Conservation (phyloP, 2,329 filamentous ascomycete genomes). For the Chaetomium sp. region DNA sequence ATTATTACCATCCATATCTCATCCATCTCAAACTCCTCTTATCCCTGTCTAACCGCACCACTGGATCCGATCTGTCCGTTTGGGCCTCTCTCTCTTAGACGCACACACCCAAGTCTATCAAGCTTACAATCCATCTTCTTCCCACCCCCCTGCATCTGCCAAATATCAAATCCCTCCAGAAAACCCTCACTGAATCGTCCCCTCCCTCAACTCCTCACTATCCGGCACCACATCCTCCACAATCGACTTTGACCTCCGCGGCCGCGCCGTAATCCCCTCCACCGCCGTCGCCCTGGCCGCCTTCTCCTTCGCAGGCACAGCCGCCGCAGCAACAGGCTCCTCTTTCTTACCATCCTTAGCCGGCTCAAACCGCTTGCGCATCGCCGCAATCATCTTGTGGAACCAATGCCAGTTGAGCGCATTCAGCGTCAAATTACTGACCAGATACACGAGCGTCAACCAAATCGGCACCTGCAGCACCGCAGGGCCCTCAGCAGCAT, state of each 20-base stretch:
- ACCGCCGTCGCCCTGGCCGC: constrained; percentile 6
- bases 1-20: no score
- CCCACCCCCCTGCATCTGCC: background rate
- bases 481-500: no score
- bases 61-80: no score
- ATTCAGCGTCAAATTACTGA: constrained; percentile 66
- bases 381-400: constrained; percentile 74
- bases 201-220: constrained; percentile 24
- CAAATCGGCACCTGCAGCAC: constrained; percentile 55
- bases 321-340: background rate
- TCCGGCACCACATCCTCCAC: constrained; percentile 25
- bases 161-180: background rate
- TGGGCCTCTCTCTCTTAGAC: no score
- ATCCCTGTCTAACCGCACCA: no score
- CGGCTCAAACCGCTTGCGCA: constrained; percentile 67
- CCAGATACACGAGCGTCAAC: constrained; percentile 62
- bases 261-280: constrained; percentile 6
- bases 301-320: background rate
- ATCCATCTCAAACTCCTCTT: no score
- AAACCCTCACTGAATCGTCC: constrained; percentile 22
- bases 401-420: constrained; percentile 81
- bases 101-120: no score
- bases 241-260: constrained; percentile 15
- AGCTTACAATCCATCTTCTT: no score
- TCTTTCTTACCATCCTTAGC: constrained; percentile 30